These are phyloP conservation scores for Pseudogymnoascus sp. DNA, from an alignment of 2,329 filamentous ascomycete genomes.

Conservation along the genomic window DNA sequence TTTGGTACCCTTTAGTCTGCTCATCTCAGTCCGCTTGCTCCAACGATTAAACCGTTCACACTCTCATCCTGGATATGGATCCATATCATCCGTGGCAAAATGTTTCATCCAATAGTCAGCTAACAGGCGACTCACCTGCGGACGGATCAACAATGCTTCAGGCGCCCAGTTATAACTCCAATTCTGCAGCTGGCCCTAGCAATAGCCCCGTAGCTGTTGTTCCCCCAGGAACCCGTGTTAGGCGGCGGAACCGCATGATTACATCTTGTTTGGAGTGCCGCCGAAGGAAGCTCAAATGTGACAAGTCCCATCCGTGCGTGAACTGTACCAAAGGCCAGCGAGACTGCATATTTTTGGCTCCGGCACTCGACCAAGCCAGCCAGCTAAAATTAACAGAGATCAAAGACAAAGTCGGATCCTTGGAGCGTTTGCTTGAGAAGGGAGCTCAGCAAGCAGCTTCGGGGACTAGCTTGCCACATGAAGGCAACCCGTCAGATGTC, in stretches of 20 bases:
- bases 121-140: not conserved
- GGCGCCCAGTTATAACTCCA: not conserved
- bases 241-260: constrained; percentile 55
- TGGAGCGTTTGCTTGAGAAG: constrained; percentile 62
- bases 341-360: constrained; percentile 35
- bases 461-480: not conserved
- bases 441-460: constrained; percentile 48
- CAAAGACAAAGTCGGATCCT: constrained; percentile 67
- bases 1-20: not conserved
- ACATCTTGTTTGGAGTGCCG: constrained; percentile 63
- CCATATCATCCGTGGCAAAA: not conserved
- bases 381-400: constrained; percentile 66
- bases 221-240: not conserved
- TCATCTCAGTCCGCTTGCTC: not conserved
- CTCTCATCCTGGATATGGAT: not conserved
- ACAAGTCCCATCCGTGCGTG: constrained; percentile 62
- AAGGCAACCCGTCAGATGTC: constrained; percentile 35
- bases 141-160: not conserved
- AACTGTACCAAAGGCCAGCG: constrained; percentile 46
- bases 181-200: not conserved
- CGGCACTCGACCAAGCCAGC: constrained; percentile 54
- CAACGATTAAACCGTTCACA: not conserved
- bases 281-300: constrained; percentile 69
- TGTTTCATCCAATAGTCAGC: not conserved
- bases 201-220: not conserved